A percentile compares a stretch with the other conserved stretches of the same genome.
Conservation (phyloP, 345 rosid species). For the Populus euphratica region DNA sequence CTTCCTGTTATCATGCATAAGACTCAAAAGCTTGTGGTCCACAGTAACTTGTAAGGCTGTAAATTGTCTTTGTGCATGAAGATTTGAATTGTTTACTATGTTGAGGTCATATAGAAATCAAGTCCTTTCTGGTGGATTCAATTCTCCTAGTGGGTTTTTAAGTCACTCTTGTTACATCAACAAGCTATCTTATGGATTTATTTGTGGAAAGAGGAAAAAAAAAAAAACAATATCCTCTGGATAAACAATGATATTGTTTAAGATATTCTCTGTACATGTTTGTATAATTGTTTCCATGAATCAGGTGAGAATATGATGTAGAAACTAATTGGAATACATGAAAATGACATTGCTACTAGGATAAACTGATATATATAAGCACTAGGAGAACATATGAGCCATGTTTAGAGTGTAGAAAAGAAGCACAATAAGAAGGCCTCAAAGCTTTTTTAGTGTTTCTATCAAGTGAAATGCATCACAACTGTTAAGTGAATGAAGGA, state of each 20-base stretch:
- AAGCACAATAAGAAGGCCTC: background rate
- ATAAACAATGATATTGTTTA: background rate
- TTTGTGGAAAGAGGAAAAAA: background rate
- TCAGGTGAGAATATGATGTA: background rate
- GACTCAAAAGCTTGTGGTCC: slow-evolving; percentile 68
- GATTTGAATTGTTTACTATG: slow-evolving; percentile 11
- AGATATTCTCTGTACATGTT: background rate
- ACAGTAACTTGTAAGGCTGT: slow-evolving; percentile 32
- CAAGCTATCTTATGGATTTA: slow-evolving; percentile 3
- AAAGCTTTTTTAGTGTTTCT: background rate
- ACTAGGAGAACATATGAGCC: background rate
- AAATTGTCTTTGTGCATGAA: slow-evolving; percentile 14
- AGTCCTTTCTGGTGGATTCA: slow-evolving; percentile 12
- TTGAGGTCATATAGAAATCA: background rate
- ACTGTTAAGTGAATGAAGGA: background rate
- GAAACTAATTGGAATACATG: background rate
- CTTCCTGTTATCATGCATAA: slow-evolving; percentile 70
- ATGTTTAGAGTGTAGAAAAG: background rate
- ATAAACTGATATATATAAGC: background rate
- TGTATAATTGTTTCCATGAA: slow-evolving; percentile 1
- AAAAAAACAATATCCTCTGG: background rate
- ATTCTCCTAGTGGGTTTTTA: background rate
- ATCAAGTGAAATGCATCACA: background rate
- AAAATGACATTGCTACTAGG: background rate
- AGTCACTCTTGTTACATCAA: slow-evolving; percentile 4